phyloP scores from a whole-genome alignment of 108 stramenopile species.

The Cylindrotheca closterium region DNA sequence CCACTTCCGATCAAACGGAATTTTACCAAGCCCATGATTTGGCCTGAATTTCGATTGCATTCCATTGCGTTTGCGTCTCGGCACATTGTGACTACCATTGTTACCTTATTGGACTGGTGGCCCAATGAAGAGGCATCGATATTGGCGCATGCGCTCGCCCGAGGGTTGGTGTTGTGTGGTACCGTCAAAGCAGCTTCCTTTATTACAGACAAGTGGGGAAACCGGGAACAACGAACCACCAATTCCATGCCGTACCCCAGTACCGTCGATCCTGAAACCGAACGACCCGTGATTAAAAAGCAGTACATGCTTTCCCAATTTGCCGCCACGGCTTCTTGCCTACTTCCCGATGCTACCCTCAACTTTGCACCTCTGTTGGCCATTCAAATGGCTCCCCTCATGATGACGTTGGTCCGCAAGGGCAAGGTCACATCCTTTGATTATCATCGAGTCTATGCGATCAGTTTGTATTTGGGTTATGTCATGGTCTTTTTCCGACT shows the following conservation, averaged over 20 bases:
- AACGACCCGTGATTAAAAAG: neutral
- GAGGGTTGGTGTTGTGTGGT: constrained; percentile 8
- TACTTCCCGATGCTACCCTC: neutral
- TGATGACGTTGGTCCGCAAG: constrained; percentile 76
- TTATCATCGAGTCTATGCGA: constrained; percentile 57
- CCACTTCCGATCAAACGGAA: constrained; percentile 61
- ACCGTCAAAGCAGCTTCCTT: constrained; percentile 9
- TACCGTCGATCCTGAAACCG: neutral
- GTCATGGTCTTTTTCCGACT: constrained; percentile 12
- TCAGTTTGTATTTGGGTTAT: constrained; percentile 39
- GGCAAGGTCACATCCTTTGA: constrained; percentile 47
- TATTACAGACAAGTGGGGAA: constrained; percentile 12
- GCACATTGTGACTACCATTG: constrained; percentile 30
- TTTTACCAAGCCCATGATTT: constrained; percentile 68
- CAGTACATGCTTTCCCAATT: neutral
- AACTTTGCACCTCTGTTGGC: constrained; percentile 48
- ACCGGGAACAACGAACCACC: constrained; percentile 17
- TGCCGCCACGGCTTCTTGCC: neutral
- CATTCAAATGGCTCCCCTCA: constrained; percentile 61
- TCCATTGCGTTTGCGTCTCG: constrained; percentile 56
- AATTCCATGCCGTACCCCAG: constrained; percentile 17
- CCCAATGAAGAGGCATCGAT: constrained; percentile 4
- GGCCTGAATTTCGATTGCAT: constrained; percentile 66
- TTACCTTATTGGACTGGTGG: constrained; percentile 32
- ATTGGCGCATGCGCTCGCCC: neutral